Base-by-base conservation (phyloP, 352 stramenopile genomes). In the Pythium periplocum region DNA sequence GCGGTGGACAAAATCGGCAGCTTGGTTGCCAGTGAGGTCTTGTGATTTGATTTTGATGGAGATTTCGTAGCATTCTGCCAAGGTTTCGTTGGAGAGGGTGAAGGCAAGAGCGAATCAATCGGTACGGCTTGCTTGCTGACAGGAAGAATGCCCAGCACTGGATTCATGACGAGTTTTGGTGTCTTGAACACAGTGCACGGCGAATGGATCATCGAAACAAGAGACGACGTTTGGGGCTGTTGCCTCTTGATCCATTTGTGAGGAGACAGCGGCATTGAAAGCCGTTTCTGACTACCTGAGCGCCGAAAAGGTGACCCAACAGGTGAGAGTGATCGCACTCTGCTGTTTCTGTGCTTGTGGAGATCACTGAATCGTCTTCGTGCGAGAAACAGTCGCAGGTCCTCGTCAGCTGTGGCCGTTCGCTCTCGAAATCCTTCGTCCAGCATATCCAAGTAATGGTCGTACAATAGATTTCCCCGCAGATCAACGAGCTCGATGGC, bases 401-500 rank as follows among this genome's bases (percentile, higher is more conserved):
- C 64, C 3, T 64, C 52, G 39, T 75, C 78, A 0, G 62, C 34
- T 5, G 63, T 58, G 0, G 46, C 47, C 0, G 48, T 44, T n/a
- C 77, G 70, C 34, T 86, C 77, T 26, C 61, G 47, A 5, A 56
- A 31, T 17, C 66, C 68, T 2, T 34, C 11, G 4, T 65, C 49
- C 0, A 86, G 49, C n/a, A 66, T 48, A 0, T 43, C 41, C 1
- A 86, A 2, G 41, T 81, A 69, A 9, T 77, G 56, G 10, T 39
- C n/a, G 10, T 83, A 64, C 34, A 88, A 68, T 26, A 90, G 49
- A 49, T 90, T 90, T 0, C 79, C 79, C 6, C 58, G 50, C 17
- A 90, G 33, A 2, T 90, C 71, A 3, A 90, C 48, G 30, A 30
- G 45, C 31, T 70, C 57, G 4, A 90, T 49, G 43, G 62, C 61